Base-by-base conservation (phyloP, 1,284 basidiomycete genomes). In the Wallemia ichthyophaga region DNA sequence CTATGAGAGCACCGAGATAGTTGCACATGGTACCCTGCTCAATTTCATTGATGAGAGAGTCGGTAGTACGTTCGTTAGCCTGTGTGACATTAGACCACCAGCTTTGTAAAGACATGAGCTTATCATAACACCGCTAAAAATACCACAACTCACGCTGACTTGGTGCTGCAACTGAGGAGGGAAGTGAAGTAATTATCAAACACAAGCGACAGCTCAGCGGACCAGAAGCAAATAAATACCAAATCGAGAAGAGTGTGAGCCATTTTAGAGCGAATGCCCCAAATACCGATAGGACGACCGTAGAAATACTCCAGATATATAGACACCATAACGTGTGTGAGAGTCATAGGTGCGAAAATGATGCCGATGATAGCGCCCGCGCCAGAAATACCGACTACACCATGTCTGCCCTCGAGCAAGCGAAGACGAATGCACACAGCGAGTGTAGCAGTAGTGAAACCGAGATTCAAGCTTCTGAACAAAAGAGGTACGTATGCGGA, bases 131-230 rank as follows among this genome's bases (percentile, higher is more conserved):
- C 37, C 11, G 13, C n/a, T 21, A 15, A 3, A 48, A 21, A 48
- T 48, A 48, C 7, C n/a, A 5, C 5, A 11, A 48, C 37, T 48
- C n/a, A 48, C 37, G 37, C 13, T 48, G 37, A 17, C 11, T 3
- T 48, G n/a, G 7, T 48, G n/a, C 13, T 17, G 65, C 87, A 92
- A 31, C 82, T 79, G 60, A 91, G 77, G 26, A 79, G 72, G 27
- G 85, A 85, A 1, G 86, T 89, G 70, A 89, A 86, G 70, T 82
- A 87, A 67, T 91, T 87, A 73, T 92, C 85, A 68, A 91, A 85
- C 61, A 78, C 79, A 58, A 91, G 78, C 15, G 84, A 82, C 55
- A 92, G 75, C 27, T 83, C 80, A n/a, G 85, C 83, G 61, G 84
- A 85, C 86, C 87, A 92, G 23, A 83, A 77, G 69, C 84, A 88